Evolutionary conservation across 2,329 filamentous ascomycete genomes (phyloP), one percentile per base, ranked within the genome.

Genomic region (Alternaria brassicae): DNA sequence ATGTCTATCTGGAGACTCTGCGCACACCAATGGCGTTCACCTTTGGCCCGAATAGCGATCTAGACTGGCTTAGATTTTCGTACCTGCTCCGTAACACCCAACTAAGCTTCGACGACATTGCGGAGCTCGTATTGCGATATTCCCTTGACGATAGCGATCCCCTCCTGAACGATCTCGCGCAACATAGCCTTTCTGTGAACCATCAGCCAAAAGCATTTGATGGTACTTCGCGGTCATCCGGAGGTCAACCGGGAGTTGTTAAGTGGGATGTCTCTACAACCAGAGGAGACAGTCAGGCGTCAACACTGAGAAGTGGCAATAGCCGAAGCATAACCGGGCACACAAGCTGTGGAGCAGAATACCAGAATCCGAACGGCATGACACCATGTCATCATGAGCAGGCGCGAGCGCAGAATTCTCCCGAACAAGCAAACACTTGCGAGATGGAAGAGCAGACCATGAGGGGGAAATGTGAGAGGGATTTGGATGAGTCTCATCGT

Each of bases 61-160:
- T 52, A 25, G 54, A 57, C n/a, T 53, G 54, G 40, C 32, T 53
- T 10, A 34, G 39, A 6, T 52, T 45, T 27, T 57, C 40, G 39
- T 52, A 39, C 30, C 25, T 57, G 30, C 27, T 57, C 3, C 48
- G 40, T 6, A 53, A 57, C 8, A 52, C 53, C 10, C 32, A 53
- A 21, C 25, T 52, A 19, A 53, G 48, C 25, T 53, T 57, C 4
- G 54, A 53, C 48, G 54, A 57, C 8, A 57, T 53, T 19, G 47
- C 32, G 32, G 30, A 32, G 13, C 54, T 52, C 12, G 48, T 47
- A 34, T 32, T 48, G 6, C 32, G 32, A 25, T 53, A 32, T 23
- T 17, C 34, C n/a, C 17, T 39, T 32, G 23, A 39, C 10, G 47
- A 40, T n/a, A n/a, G 10, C 13, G 5, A 37, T 10, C 25, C n/a